phyloP scores from a whole-genome alignment of 208 protist genomes.

The Tritrichomonas foetus region DNA sequence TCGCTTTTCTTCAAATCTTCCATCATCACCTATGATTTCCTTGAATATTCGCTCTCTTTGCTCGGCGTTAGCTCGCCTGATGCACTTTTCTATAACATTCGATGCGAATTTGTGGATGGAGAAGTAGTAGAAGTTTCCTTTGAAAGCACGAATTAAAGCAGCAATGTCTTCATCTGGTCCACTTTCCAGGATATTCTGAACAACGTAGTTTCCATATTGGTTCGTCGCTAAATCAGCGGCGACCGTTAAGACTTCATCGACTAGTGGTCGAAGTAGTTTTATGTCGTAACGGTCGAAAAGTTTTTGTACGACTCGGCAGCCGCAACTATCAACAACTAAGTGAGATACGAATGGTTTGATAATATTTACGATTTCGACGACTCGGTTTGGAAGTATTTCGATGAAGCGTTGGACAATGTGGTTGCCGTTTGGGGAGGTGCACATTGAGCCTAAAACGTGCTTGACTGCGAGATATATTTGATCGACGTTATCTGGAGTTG shows the following conservation, averaged over 20 bases:
- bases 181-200: slow-evolving; percentile 91
- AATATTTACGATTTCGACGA: neutral
- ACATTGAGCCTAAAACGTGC: neutral
- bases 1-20: neutral
- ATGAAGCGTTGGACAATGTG: slow-evolving; percentile 19
- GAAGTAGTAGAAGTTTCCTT: slow-evolving; percentile 39
- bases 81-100: slow-evolving; percentile 96
- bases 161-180: slow-evolving; percentile 68
- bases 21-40: slow-evolving; percentile 26
- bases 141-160: slow-evolving; percentile 66
- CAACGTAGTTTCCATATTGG: slow-evolving; percentile 98
- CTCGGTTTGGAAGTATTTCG: neutral
- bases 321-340: neutral
- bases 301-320: neutral
- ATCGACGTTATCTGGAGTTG: neutral
- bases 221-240: slow-evolving; percentile 52
- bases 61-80: neutral
- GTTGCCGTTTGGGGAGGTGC: neutral
- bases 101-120: slow-evolving; percentile 91
- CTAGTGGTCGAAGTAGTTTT: neutral
- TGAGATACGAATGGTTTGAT: neutral
- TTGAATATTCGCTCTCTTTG: neutral
- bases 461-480: neutral
- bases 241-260: neutral
- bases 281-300: neutral